Percentiles rank a stretch among this genome's conserved stretches.
Evolutionary conservation across 768 basidiomycete genomes (phyloP).

Genomic region (Termitomyces titanicus): DNA sequence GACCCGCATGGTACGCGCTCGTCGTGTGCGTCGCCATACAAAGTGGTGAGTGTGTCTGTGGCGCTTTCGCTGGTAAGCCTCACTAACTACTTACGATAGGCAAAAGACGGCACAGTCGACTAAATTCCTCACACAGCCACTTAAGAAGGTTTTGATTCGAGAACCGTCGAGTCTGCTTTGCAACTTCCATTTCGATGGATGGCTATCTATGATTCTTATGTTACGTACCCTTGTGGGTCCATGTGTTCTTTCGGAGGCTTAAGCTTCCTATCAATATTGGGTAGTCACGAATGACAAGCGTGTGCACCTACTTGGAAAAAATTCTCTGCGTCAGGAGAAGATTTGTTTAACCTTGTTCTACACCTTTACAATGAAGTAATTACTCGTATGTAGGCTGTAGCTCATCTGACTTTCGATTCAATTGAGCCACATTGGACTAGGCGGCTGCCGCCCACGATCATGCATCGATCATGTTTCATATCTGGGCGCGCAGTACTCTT

Average conservation of each 20-base stretch:
- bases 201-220: neutral
- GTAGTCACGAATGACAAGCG: neutral
- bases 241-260: neutral
- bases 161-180: neutral
- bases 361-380: too few relatives aligned
- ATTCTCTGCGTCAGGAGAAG: neutral
- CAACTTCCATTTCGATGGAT: neutral
- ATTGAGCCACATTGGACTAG: neutral
- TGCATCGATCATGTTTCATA: neutral
- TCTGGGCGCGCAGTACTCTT: neutral
- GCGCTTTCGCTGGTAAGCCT: neutral
- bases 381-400: neutral
- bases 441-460: too few relatives aligned
- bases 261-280: neutral
- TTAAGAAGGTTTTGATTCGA: neutral
- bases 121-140: neutral
- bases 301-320: too few relatives aligned
- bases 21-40: conserved; percentile 11
- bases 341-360: too few relatives aligned
- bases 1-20: conserved; percentile 16
- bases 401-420: too few relatives aligned
- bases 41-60: conserved; percentile 13
- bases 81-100: neutral
- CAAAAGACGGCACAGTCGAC: neutral
- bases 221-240: neutral